Percentiles rank a stretch among this genome's conserved stretches.
Evolutionary conservation across 2,329 filamentous ascomycete genomes (phyloP).

Genomic region (Cadophora malorum): DNA sequence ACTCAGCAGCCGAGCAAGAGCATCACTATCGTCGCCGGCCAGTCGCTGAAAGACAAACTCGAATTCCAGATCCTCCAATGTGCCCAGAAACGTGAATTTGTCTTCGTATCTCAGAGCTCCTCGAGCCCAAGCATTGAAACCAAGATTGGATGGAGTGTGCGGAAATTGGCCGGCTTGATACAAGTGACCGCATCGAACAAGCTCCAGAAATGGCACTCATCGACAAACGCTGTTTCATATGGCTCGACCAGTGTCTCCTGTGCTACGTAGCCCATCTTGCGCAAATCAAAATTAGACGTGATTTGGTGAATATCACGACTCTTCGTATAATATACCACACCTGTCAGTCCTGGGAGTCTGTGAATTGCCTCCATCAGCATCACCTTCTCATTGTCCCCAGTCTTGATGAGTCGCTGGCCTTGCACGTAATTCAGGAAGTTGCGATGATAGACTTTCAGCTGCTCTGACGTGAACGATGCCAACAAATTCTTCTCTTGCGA

Average conservation of each 20-base stretch:
- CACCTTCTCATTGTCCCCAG: background rate
- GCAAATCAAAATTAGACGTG: background rate
- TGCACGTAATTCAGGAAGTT: background rate
- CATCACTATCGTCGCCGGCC: background rate
- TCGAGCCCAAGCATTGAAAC: background rate
- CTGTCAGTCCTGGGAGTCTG: background rate
- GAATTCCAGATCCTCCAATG: background rate
- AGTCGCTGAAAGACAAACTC: background rate
- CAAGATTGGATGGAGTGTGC: background rate
- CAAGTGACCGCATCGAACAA: background rate
- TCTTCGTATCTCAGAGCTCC: background rate
- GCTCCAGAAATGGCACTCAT: constrained; percentile 1
- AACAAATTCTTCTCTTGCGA: background rate
- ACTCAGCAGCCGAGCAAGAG: background rate
- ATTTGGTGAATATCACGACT: background rate
- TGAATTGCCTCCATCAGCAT: background rate
- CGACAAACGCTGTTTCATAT: background rate
- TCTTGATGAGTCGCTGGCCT: background rate
- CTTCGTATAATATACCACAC: background rate
- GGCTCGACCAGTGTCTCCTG: background rate
- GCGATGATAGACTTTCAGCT: background rate
- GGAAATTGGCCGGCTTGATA: background rate
- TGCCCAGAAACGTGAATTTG: background rate
- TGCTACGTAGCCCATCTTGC: background rate
- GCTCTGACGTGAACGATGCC: background rate